Evolutionary conservation across 2,329 filamentous ascomycete genomes (phyloP).

Genomic region (Exophiala bonariae): DNA sequence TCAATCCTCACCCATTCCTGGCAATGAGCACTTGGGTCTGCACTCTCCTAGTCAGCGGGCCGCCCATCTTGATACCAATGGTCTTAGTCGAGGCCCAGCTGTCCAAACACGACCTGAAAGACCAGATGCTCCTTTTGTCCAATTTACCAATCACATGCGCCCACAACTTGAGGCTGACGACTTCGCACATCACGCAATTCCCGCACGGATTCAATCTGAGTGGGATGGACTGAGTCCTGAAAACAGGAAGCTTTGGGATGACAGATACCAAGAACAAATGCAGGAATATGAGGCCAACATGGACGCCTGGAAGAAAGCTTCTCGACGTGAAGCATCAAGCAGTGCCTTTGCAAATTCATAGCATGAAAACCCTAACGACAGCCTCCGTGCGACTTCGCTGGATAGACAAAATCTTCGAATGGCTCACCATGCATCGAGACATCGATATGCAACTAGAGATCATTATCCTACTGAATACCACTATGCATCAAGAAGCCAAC

Average conservation of each 20-base stretch:
- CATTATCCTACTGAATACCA: too few relatives aligned
- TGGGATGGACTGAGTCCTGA: slow-evolving; percentile 26
- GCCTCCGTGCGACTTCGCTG: neutral
- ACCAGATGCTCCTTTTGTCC: slow-evolving; percentile 24
- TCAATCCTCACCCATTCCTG: slow-evolving; percentile 21
- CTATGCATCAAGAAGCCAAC: too few relatives aligned
- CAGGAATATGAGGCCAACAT: slow-evolving; percentile 23
- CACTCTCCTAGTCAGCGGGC: slow-evolving; percentile 8
- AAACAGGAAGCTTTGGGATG: slow-evolving; percentile 28
- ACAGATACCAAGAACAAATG: slow-evolving; percentile 29
- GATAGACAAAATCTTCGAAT: neutral
- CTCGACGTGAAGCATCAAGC: slow-evolving; percentile 12
- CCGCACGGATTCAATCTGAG: slow-evolving; percentile 24
- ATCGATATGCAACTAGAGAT: too few relatives aligned
- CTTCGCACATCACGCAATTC: slow-evolving; percentile 23
- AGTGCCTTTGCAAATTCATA: slow-evolving; percentile 18
- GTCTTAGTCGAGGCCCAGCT: slow-evolving; percentile 5
- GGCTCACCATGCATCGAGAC: too few relatives aligned
- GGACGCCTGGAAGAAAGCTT: slow-evolving; percentile 26
- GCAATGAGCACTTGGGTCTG: slow-evolving; percentile 14
- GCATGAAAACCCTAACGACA: too few relatives aligned
- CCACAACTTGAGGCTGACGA: slow-evolving; percentile 28
- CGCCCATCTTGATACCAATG: slow-evolving; percentile 11
- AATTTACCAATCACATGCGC: slow-evolving; percentile 28
- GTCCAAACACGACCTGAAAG: slow-evolving; percentile 19